Conservation (phyloP, 352 stramenopile genomes). For the Phytophthora parvispora region DNA sequence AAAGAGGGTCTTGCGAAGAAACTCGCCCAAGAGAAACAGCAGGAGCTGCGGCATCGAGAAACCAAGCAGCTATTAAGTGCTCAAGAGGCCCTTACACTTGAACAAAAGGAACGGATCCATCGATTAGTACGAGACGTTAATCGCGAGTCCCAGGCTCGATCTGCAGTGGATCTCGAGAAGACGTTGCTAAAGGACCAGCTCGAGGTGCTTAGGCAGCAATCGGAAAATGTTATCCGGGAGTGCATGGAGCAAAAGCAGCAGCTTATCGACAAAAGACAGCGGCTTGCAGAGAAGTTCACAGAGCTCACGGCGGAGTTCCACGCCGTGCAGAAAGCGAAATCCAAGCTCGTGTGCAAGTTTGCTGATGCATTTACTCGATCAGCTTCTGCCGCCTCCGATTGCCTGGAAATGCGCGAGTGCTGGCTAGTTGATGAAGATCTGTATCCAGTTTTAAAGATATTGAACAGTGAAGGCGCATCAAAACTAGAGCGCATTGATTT, state of each 20-base stretch:
- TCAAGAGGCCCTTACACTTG: slow-evolving; percentile 43
- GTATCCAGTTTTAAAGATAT: slow-evolving; percentile 44
- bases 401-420: slow-evolving; percentile 61
- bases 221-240: slow-evolving; percentile 42
- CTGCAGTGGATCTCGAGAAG: slow-evolving; percentile 61
- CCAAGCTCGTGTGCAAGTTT: slow-evolving; percentile 53
- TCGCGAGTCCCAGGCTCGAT: slow-evolving; percentile 54
- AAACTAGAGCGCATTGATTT: slow-evolving; percentile 58
- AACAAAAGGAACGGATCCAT: slow-evolving; percentile 70
- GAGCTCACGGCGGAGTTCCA: slow-evolving; percentile 53
- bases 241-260: slow-evolving; percentile 47
- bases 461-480: slow-evolving; percentile 30
- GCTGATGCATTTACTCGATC: slow-evolving; percentile 32
- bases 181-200: slow-evolving; percentile 57
- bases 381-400: slow-evolving; percentile 5
- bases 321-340: slow-evolving; percentile 53
- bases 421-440: slow-evolving; percentile 66
- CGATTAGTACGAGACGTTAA: slow-evolving; percentile 64
- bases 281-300: slow-evolving; percentile 35
- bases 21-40: slow-evolving; percentile 46
- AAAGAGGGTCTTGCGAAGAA: slow-evolving; percentile 48
- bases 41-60: slow-evolving; percentile 52
- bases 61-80: slow-evolving; percentile 36
- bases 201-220: slow-evolving; percentile 46
- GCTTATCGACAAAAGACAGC: slow-evolving; percentile 44